phyloP scores from a whole-genome alignment of 208 protist genomes.

The Crithidia acanthocephali region DNA sequence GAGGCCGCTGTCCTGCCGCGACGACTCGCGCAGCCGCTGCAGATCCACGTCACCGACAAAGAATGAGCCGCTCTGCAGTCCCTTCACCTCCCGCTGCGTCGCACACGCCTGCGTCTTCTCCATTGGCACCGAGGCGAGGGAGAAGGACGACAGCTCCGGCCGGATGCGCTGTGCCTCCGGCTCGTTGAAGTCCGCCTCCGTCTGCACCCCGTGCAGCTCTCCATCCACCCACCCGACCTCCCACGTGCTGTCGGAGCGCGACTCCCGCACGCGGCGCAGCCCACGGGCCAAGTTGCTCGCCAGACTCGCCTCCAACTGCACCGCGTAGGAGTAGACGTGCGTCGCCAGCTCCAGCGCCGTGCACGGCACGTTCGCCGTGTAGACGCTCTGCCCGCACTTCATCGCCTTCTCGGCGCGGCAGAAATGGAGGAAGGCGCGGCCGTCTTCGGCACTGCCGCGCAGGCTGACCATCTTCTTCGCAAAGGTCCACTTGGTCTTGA shows the following conservation, averaged over 20 bases:
- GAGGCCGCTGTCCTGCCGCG: slow-evolving; percentile 57
- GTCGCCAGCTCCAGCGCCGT: slow-evolving; percentile 75
- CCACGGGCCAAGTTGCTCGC: slow-evolving; percentile 47
- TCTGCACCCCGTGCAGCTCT: slow-evolving; percentile 41
- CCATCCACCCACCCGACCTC: slow-evolving; percentile 90
- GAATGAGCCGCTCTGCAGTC: slow-evolving; percentile 78
- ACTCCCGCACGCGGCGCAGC: slow-evolving; percentile 65
- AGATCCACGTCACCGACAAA: slow-evolving; percentile 86
- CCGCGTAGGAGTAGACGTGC: slow-evolving; percentile 83
- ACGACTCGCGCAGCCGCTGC: slow-evolving; percentile 54
- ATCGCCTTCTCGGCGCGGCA: slow-evolving; percentile 77
- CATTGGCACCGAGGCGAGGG: slow-evolving; percentile 43
- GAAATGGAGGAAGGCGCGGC: slow-evolving; percentile 60
- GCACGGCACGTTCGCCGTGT: slow-evolving; percentile 33
- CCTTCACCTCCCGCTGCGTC: slow-evolving; percentile 49
- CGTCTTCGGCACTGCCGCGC: slow-evolving; percentile 62
- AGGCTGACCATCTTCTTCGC: slow-evolving; percentile 83
- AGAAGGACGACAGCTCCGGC: slow-evolving; percentile 42
- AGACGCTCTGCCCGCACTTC: slow-evolving; percentile 80
- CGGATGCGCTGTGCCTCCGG: slow-evolving; percentile 36
- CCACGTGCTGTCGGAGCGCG: slow-evolving; percentile 72
- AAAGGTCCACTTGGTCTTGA: slow-evolving; percentile 71
- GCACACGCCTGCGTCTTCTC: slow-evolving; percentile 67
- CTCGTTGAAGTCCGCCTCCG: slow-evolving; percentile 26
- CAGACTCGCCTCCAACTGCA: slow-evolving; percentile 71